These are phyloP conservation scores for Flueggea neowawraea DNA, from an alignment of 441 rosid species.

Conservation along the genomic window DNA sequence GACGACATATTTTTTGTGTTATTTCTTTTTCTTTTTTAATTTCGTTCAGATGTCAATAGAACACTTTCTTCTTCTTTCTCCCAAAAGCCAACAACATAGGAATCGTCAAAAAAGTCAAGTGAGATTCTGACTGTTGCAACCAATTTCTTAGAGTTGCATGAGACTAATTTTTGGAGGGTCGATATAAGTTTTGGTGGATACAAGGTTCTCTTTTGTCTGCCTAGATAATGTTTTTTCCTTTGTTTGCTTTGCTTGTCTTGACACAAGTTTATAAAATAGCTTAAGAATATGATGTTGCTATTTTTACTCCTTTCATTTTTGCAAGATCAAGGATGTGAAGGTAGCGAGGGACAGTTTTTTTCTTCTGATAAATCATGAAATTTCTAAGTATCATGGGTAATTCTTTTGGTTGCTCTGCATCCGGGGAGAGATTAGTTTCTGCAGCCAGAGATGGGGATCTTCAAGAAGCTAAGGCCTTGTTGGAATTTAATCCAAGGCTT, in stretches of 20 bases:
- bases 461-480: conserved; percentile 86
- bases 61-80: conserved; percentile 12
- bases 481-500: conserved; percentile 92
- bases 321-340: conserved; percentile 12
- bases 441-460: conserved; percentile 98
- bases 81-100: not conserved
- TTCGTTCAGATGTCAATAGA: conserved; percentile 8
- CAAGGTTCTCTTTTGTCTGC: not conserved
- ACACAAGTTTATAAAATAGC: conserved; percentile 1
- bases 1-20: conserved; percentile 8
- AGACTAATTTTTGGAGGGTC: conserved; percentile 14
- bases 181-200: conserved; percentile 13
- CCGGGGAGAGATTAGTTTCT: conserved; percentile 93
- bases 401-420: conserved; percentile 96
- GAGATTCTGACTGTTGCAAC: conserved; percentile 39
- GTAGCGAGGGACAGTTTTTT: not conserved
- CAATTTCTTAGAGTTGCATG: conserved; percentile 17
- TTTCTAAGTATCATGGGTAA: conserved; percentile 84
- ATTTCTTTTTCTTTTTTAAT: conserved; percentile 1
- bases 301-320: conserved; percentile 9
- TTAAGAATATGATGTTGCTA: conserved; percentile 3
- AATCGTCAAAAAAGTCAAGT: conserved; percentile 12
- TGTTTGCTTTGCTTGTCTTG: not conserved
- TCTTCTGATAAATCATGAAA: conserved; percentile 42
- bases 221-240: not conserved